Evolutionary conservation across 192 early-diverging fungal genomes (phyloP), one percentile per base, ranked within the genome.

Genomic region (Linnemannia hyalina): DNA sequence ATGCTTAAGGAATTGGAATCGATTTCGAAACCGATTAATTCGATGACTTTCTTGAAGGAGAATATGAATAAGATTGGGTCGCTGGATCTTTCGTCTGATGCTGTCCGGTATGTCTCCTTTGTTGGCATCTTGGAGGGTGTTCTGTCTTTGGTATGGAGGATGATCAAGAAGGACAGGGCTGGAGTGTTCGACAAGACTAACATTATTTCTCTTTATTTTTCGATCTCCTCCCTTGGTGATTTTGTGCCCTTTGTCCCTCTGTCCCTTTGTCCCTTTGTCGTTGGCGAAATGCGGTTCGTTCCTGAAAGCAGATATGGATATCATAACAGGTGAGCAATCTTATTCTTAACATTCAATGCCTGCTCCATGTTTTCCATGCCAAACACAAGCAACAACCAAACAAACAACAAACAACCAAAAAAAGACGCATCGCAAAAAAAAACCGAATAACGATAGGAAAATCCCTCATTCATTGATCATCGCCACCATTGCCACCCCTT

Each of bases 41-140:
- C 77, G 22, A 75, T 84, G 82, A 84, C 82, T 3, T 84, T 84
- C 47, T 42, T 84, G 36, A 84, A 84, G 41, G 82, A 84, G 38
- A 79, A 54, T 40, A 84, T 84, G 82, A 70, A 26, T 42, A 84
- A 84, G 44, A 84, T 84, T 72, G 82, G 82, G 7, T 75, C 82
- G 6, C 32, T 84, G 32, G 82, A 84, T 70, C 74, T 84, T 10
- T 60, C 57, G 54, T 84, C 82, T 7, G 77, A 84, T 29, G 74
- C 82, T 29, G 26, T 80, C 54, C 73, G 82, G 82, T 84, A 80
- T 32, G n/a, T 16, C 20, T 20, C 16, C 9, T 18, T 44, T 76
- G 35, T 18, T 52, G 49, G 49, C 49, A 6, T 52, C 38, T 49
- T 4, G 49, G 49, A 52, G 49, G 16, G 18, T 16, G 16, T 6